Percentiles rank a stretch among this genome's conserved stretches.
These are phyloP conservation scores for Corchorus capsularis DNA, from an alignment of 345 rosid species.

Conservation along the genomic window DNA sequence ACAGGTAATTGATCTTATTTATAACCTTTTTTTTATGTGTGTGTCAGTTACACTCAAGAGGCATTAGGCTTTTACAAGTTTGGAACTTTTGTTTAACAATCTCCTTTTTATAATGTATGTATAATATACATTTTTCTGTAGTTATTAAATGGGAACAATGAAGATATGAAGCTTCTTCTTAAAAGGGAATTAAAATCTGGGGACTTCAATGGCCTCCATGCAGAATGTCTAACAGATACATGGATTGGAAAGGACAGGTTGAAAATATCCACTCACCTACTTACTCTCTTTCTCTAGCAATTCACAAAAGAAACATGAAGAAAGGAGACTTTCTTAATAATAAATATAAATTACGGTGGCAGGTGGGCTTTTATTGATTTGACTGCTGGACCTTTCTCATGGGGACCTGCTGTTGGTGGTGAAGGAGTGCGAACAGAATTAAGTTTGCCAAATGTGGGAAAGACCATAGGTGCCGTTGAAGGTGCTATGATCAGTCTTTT, in stretches of 20 bases:
- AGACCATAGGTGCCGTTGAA: constrained; percentile 96
- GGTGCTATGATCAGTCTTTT: constrained; percentile 42
- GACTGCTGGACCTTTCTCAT: constrained; percentile 92
- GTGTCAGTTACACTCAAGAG: constrained; percentile 7
- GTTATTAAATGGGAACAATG: constrained; percentile 72
- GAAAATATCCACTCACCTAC: constrained; percentile 4
- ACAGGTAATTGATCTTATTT: constrained; percentile 52
- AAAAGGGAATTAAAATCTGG: constrained; percentile 70
- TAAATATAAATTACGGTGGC: constrained; percentile 24
- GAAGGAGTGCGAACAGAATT: constrained; percentile 94
- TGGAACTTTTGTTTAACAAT: constrained; percentile 7
- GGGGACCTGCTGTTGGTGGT: constrained; percentile 99
- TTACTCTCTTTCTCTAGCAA: neutral
- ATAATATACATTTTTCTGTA: constrained; percentile 30
- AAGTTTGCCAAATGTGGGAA: constrained; percentile 90
- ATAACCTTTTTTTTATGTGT: constrained; percentile 3
- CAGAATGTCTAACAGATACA: constrained; percentile 88
- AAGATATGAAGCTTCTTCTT: constrained; percentile 64
- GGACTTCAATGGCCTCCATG: constrained; percentile 65
- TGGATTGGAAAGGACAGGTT: constrained; percentile 98
- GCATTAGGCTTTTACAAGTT: constrained; percentile 3
- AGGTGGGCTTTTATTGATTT: constrained; percentile 98
- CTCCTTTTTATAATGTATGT: neutral
- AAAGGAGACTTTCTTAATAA: neutral
- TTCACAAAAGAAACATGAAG: neutral